Evolutionary conservation across 176 grass and related monocot species (phyloP).

Genomic region (Oryza glumipatula): DNA sequence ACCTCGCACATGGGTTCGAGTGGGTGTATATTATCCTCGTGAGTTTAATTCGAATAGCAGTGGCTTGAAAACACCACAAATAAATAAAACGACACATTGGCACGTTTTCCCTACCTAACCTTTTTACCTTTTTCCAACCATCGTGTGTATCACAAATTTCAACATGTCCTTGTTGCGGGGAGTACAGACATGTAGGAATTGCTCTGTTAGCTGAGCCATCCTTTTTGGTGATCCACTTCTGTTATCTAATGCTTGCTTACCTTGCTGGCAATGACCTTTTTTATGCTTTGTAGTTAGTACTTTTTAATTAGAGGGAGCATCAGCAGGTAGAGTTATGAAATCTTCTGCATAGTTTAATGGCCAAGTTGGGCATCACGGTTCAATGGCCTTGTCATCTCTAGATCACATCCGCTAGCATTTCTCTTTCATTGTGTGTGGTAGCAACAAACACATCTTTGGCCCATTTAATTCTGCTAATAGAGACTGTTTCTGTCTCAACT

Average conservation of each 20-base stretch:
- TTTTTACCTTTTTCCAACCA: conserved; percentile 17
- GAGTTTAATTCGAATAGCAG: conserved; percentile 2
- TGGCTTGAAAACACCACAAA: neutral
- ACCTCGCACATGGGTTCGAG: conserved; percentile 7
- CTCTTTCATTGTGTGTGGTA: conserved; percentile 5
- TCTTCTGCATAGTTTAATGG: neutral
- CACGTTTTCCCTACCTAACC: neutral
- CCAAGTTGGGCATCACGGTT: neutral
- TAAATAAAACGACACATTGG: conserved; percentile 1
- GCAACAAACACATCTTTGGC: conserved; percentile 4
- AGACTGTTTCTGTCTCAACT: conserved; percentile 33
- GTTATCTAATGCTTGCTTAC: conserved; percentile 32
- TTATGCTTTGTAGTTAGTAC: conserved; percentile 4
- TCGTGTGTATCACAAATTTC: conserved; percentile 25
- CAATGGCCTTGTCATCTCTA: conserved; percentile 26
- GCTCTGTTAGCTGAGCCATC: conserved; percentile 50
- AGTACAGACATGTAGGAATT: conserved; percentile 41
- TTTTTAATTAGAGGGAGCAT: conserved; percentile 29
- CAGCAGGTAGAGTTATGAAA: conserved; percentile 9
- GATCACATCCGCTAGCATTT: conserved; percentile 36
- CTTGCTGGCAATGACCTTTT: neutral
- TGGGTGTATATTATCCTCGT: conserved; percentile 17
- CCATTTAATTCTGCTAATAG: conserved; percentile 16
- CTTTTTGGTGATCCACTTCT: conserved; percentile 32
- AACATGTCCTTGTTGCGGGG: conserved; percentile 28